Evolutionary conservation across 352 stramenopile species (phyloP), one percentile per base, ranked within the genome.

Genomic region (Phytophthora vignae): DNA sequence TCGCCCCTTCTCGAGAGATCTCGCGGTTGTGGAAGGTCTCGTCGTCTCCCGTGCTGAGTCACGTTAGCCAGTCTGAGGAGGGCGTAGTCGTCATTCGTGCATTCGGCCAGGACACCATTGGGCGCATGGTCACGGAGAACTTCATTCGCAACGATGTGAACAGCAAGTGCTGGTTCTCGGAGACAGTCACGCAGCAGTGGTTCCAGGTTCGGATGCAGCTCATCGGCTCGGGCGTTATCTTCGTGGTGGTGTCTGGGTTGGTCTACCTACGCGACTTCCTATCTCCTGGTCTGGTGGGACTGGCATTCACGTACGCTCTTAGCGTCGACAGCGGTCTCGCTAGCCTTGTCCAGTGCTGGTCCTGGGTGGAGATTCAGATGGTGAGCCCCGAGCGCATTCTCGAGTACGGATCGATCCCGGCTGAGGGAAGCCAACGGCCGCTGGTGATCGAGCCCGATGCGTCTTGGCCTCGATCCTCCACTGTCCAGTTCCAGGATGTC

Each of bases 231-330:
- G 75, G 55, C 8, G 56, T 90, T 15, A 52, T 89, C 3, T 68
- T 71, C 8, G 49, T 78, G 3, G 56, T 87, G 11, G 74, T 87
- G 4, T 76, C 69, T 5, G 68, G 77, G n/a, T 53, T 89, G 14
- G 60, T 87, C 3, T 75, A 79, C 22, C 72, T 89, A 0, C 71
- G 70, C 19, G 46, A 61, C 2, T 56, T 57, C 4, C 38, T 85
- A 6, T 85, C 78, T 1, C 77, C 93, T 1, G 90, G 90, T 6
- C 50, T 98, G 8, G 79, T 93, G 12, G 94, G 83, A 1, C 63
- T 98, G 7, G 74, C 96, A 1, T 92, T 98, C 57, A 90, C 90
- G 25, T 98, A 96, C 77, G 83, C 81, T 22, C 77, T 93, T 4
- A 94, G 93, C 49, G 86, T 98, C 9, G 90, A 91, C 17, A 87